Evolutionary conservation across 768 basidiomycete genomes (phyloP).

Genomic region (Lentinula sp.): DNA sequence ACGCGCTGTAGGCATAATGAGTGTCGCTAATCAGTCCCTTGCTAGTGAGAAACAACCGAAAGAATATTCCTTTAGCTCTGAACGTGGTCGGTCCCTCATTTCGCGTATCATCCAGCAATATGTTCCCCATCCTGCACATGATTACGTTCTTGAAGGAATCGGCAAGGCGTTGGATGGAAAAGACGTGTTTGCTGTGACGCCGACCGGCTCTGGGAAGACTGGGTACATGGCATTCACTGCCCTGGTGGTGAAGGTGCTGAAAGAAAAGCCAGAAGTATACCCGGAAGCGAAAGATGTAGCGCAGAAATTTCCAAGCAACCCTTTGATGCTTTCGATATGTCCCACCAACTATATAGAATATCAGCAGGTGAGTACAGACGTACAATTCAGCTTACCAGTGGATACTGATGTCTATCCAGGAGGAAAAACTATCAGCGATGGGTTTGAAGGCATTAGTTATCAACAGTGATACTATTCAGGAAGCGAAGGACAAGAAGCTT

Average conservation of each 20-base stretch:
- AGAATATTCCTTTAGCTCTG: no score
- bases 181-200: neutral
- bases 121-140: neutral
- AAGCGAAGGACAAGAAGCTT: neutral
- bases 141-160: neutral
- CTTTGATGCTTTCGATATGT: neutral
- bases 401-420: neutral
- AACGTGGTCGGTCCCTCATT: neutral
- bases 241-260: neutral
- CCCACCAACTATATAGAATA: neutral
- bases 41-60: no score
- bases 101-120: neutral
- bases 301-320: neutral
- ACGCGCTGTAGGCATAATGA: no score
- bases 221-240: slow-evolving; percentile 3
- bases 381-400: neutral
- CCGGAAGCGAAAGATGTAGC: slow-evolving; percentile 8
- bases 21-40: no score
- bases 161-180: neutral
- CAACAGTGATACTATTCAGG: neutral
- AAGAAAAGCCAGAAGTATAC: neutral
- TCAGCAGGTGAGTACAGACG: neutral
- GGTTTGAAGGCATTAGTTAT: neutral
- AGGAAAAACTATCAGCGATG: neutral
- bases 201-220: slow-evolving; percentile 4